Base-by-base conservation (phyloP, 768 basidiomycete genomes). In the Asterophora parasitica region DNA sequence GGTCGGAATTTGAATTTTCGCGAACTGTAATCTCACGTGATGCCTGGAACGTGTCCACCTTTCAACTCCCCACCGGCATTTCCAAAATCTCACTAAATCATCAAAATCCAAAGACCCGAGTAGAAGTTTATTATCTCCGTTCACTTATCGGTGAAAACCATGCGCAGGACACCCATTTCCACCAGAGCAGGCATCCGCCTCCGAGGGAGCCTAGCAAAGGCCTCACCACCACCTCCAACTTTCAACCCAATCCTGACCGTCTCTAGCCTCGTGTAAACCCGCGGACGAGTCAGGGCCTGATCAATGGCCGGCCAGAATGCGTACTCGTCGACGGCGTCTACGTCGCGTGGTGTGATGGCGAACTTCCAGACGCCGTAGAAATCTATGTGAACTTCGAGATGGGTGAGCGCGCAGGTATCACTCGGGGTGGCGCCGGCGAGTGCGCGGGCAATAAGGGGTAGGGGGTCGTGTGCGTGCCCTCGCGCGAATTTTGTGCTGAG, bases 281-380 rank as follows among this genome's bases (percentile, higher is more conserved):
- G 15, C 6, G 38, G 42, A 19, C 46, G 41, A 10, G 50, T 40
- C 17, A 52, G 35, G 2, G 50, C 50, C 19, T 23, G 12, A 28
- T 54, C 50, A 2, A 54, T 23, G 2, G 12, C 27, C 15, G 42
- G 50, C 53, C 53, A 54, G 23, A 54, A 31, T 8, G 46, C 41
- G 27, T 54, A 54, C 27, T 42, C 28, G 32, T 45, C 44, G 11
- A 54, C 33, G 32, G 40, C 27, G 15, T 48, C 32, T 28, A 27
- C 37, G 38, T 54, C 53, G 15, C 53, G 51, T 27, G 30, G 35
- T 2, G 53, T 54, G 37, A 52, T 49, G 11, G 53, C 46, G 20
- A 54, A 54, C 26, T 46, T 51, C 53, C 53, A 54, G 41, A 53
- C 52, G 41, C 40, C 42, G 38, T 44, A 42, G 27, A 54, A 54